Evolutionary conservation across 2,329 filamentous ascomycete species (phyloP), one percentile per base, ranked within the genome.

Genomic region (Monascus ruber): DNA sequence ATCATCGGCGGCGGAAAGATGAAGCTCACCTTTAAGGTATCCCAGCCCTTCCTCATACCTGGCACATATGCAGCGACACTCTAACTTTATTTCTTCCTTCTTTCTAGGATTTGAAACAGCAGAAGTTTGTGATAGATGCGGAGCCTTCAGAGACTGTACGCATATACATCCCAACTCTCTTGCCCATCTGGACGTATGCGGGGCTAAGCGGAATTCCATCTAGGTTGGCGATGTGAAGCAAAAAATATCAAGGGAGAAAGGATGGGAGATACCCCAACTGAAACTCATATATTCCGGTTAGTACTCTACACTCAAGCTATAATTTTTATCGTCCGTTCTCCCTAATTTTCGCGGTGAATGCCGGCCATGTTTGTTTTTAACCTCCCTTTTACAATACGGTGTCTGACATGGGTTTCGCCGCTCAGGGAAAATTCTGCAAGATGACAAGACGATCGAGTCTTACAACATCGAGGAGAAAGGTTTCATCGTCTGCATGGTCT

Each of bases 401-500:
- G 10, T 33, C 48, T 53, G 43, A 53, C 45, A 26, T 31, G 40
- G 38, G 35, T 17, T 36, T 46, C 38, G 32, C 34, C 43, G 33
- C 37, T 41, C 53, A 95, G 88, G 91, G 70, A 98, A 98, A 73
- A 96, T 98, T 54, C 72, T 98, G 49, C 89, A 95, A 68, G 89
- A 98, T 82, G 86, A 87, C 46, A 91, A 95, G 60, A 94, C 88
- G 2, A 84, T 98, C 53, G 86, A 87, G 65, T 88, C 85, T 32
- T 96, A 96, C 72, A 94, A 86, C 68, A 96, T 98, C 47, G 89
- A 98, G 68, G 91, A 96, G 76, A 98, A 96, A 74, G 91, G 91
- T 31, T 98, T 96, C 63, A 87, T 98, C 55, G 91, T 98, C 44
- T 98, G 91, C 71, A 94, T 98, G 80, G 81, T 94, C 54, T 86